Evolutionary conservation across 2,329 filamentous ascomycete species (phyloP).

Genomic region (Pseudogymnoascus sp.): DNA sequence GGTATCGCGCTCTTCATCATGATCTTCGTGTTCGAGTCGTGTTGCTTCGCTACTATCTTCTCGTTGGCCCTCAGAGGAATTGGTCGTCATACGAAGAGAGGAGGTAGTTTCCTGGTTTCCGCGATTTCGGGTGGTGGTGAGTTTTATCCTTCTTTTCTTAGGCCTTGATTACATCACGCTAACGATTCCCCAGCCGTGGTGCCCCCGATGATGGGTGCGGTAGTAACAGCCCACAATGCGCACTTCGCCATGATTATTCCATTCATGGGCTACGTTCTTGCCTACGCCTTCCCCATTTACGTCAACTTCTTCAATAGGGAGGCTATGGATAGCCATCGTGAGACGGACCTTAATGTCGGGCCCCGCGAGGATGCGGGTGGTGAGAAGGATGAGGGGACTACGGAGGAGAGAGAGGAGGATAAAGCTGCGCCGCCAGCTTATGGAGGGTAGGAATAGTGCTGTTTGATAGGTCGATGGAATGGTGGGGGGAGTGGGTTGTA

Average conservation of each 20-base stretch:
- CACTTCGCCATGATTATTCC: background rate
- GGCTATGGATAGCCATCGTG: constrained; percentile 18
- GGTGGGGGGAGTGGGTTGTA: too few relatives aligned
- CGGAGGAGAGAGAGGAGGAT: background rate
- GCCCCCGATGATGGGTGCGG: constrained; percentile 60
- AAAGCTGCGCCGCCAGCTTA: background rate
- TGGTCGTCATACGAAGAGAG: constrained; percentile 43
- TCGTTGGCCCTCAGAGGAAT: constrained; percentile 44
- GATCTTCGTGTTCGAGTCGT: constrained; percentile 44
- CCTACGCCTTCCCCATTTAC: constrained; percentile 8
- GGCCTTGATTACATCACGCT: background rate
- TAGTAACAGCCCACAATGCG: constrained; percentile 44
- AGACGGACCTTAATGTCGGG: background rate
- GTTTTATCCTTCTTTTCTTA: background rate
- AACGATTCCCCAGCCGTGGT: constrained; percentile 40
- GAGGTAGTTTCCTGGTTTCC: constrained; percentile 41
- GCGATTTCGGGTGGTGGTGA: constrained; percentile 42
- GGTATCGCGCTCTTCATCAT: constrained; percentile 44
- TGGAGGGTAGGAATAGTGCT: background rate
- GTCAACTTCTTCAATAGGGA: constrained; percentile 18
- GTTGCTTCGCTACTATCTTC: constrained; percentile 47
- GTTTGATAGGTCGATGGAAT: background rate
- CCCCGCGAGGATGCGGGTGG: background rate
- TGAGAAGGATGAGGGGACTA: background rate
- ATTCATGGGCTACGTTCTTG: constrained; percentile 18